Evolutionary conservation across 176 grass and related monocot genomes (phyloP), one percentile per base, ranked within the genome.

Genomic region (Chrysopogon serrulatus): DNA sequence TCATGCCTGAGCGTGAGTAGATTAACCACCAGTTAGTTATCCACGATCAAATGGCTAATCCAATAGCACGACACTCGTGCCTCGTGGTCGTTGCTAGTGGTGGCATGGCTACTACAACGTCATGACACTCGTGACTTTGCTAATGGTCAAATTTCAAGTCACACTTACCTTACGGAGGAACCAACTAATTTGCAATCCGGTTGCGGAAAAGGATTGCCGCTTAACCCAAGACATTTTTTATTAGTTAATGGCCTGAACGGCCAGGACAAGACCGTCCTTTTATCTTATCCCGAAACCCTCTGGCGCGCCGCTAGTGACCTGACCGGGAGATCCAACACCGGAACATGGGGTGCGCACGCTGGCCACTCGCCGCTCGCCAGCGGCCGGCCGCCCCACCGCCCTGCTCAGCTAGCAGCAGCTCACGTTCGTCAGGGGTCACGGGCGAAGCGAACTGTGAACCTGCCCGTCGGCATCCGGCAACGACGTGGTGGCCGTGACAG

Each of bases 311-410:
- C 44, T 26, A 86, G 72, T 72, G 88, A 21, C 60, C 30, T 49
- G 73, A 82, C 71, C 41, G 7, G 72, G 71, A 77, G 76, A 82
- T 54, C 88, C 83, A 90, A 14, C 88, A 78, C 59, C 3, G 13
- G 83, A 86, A 82, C 88, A 82, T 86, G 88, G 88, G 72, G 7
- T 16, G 83, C 8, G 34, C 68, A 13, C 71, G 31, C 30, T 45
- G 56, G 70, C 53, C 80, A 32, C 68, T 43, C 69, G 24, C 68
- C n/a, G 34, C 36, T 63, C 48, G 45, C 72, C 30, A 11, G 0
- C 73, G 31, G 18, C 14, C 63, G 62, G 3, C 14, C 49, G 23
- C 63, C 33, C 14, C 49, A 53, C 63, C 33, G 33, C 8, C 35
- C 9, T 41, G 40, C 40, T 10, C 19, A 0, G 51, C 51, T 21